Evolutionary conservation across 2,329 filamentous ascomycete species (phyloP), one percentile per base, ranked within the genome.

Genomic region (Pezicula rhizophila): DNA sequence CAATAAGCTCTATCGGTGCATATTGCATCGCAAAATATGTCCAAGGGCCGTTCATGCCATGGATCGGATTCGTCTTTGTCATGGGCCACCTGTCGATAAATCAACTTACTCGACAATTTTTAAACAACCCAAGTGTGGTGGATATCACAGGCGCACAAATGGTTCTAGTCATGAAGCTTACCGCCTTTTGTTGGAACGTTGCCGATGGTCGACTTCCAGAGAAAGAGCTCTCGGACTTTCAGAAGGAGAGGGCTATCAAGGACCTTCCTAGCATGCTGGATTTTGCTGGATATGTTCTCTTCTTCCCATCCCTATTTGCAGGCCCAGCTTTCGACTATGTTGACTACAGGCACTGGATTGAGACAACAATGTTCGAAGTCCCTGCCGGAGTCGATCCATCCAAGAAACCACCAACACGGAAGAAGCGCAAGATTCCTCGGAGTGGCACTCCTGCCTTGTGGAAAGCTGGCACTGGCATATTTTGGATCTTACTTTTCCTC

Each of bases 111-210:
- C 87, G 95, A 35, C 89, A 95, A 67, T 79, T 83, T 35, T 71
- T 78, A 35, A 76, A 86, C 58, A 76, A 81, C 52, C 80, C 87
- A 0, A 75, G 79, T 35, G 69, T 72, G 2, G 76, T 96, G 51
- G 93, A 99, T 66, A 91, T 99, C 58, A 96, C 92, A 0, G 91
- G 87, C 37, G 90, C 92, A 1, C 93, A 99, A 68, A 99, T 99
- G 93, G 93, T 99, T 31, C 71, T 97, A 59, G 85, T 97, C 54
- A 99, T 99, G 89, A 99, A 99, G 69, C 80, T 99, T 33, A 89
- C 84, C 18, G 87, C 92, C 5, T 99, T 99, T 64, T 95, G 89
- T 71, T 99, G 93, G 93, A 97, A 97, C 64, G 85, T 97, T 8
- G 90, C 93, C 61, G 93, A 99, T 66, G 95, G 93, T 17, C 82